phyloP scores from a whole-genome alignment of 2,329 filamentous ascomycete genomes.

The Pseudogymnoascus sp. region DNA sequence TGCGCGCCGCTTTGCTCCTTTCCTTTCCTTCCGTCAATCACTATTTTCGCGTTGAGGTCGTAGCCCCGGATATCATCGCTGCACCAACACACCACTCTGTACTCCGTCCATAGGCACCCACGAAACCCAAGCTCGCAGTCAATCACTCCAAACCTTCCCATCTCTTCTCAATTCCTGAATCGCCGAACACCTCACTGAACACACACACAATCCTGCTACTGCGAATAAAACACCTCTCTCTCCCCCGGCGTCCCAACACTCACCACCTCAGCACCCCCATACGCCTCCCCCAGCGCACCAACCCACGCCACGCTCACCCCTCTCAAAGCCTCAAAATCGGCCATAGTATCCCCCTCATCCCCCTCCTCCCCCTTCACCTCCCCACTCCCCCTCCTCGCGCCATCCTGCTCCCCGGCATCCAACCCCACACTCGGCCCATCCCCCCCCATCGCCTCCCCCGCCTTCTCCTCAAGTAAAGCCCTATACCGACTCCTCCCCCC shows the following conservation, averaged over 20 bases:
- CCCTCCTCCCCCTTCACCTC: background rate
- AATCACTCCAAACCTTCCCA: no score
- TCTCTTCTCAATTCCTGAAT: background rate
- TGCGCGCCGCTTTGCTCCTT: background rate
- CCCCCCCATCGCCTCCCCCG: background rate
- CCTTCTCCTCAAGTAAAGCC: background rate
- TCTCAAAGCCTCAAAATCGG: background rate
- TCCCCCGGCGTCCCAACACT: background rate
- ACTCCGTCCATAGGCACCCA: background rate
- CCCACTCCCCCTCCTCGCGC: background rate
- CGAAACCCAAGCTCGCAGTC: background rate
- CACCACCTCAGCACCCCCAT: background rate
- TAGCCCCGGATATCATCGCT: background rate
- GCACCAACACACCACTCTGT: background rate
- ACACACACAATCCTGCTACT: background rate
- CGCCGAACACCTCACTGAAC: background rate
- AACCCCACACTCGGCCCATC: background rate
- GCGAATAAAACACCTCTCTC: background rate
- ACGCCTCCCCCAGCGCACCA: background rate
- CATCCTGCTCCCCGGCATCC: background rate
- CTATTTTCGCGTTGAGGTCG: background rate
- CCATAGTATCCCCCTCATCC: background rate
- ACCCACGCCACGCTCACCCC: background rate
- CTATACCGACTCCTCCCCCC: slow-evolving; percentile 9
- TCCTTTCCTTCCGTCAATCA: background rate